A percentile compares a stretch with the other conserved stretches of the same genome.
Evolutionary conservation across 352 stramenopile genomes (phyloP).

Genomic region (Globisporangium cylindrosporum): DNA sequence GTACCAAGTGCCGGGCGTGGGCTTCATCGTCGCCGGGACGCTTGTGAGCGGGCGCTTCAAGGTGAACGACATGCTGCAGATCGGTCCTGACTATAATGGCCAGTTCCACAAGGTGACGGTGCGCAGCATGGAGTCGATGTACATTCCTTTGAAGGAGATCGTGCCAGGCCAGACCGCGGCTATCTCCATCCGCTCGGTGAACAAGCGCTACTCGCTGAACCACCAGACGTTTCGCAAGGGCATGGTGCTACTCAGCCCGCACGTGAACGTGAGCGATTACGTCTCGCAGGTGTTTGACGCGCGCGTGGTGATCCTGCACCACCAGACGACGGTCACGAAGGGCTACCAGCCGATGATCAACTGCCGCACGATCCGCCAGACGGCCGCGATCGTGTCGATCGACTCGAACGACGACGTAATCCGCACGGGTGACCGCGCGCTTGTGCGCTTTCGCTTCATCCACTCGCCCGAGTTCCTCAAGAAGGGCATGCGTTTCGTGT

Average conservation of each 20-base stretch:
- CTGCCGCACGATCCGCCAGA: conserved; percentile 90
- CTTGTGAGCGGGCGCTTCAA: conserved; percentile 90
- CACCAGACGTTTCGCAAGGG: conserved; percentile 89
- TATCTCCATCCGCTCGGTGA: conserved; percentile 84
- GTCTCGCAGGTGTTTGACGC: conserved; percentile 89
- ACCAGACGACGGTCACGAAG: conserved; percentile 92
- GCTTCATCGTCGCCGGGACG: conserved; percentile 93
- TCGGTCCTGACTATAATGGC: conserved; percentile 89
- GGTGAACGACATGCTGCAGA: conserved; percentile 83
- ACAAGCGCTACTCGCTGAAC: conserved; percentile 85
- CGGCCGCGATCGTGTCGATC: conserved; percentile 87
- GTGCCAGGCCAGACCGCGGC: conserved; percentile 83
- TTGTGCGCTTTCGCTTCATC: conserved; percentile 90
- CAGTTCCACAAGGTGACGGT: conserved; percentile 85
- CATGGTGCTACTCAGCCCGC: conserved; percentile 87
- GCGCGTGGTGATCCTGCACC: conserved; percentile 93
- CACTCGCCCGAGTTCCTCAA: conserved; percentile 95
- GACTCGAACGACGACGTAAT: conserved; percentile 81
- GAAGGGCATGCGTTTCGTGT: conserved; percentile 96
- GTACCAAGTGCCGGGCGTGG: conserved; percentile 92
- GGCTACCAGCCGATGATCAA: conserved; percentile 96
- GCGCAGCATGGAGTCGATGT: conserved; percentile 89
- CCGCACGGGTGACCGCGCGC: conserved; percentile 87
- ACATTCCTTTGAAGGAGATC: conserved; percentile 87
- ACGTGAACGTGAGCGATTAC: conserved; percentile 75